A percentile compares a stretch with the other conserved stretches of the same genome.
phyloP scores from a whole-genome alignment of 1,284 basidiomycete genomes.

The Fomes fomentarius region DNA sequence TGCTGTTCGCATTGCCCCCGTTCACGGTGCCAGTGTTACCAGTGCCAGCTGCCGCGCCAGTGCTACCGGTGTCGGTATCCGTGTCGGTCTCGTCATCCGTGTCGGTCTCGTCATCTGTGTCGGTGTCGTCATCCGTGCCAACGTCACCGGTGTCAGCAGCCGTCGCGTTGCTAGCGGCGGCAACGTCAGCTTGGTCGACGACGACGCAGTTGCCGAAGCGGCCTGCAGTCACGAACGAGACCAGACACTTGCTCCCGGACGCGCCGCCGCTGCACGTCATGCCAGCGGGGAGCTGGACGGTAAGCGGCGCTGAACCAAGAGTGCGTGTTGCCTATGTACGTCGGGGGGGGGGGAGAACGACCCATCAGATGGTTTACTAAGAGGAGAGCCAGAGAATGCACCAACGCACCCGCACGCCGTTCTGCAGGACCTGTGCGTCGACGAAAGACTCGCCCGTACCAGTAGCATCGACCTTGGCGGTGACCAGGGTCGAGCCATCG shows the following conservation, averaged over 20 bases:
- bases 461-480: slow-evolving; percentile 38
- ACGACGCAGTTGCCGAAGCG: slow-evolving; percentile 58
- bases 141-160: too few relatives aligned
- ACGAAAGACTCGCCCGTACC: slow-evolving; percentile 42
- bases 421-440: slow-evolving; percentile 38
- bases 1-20: not conserved
- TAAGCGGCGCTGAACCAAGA: slow-evolving; percentile 43
- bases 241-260: slow-evolving; percentile 47
- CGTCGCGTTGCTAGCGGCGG: not conserved
- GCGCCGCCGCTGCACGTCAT: slow-evolving; percentile 53
- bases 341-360: too few relatives aligned
- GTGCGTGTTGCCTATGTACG: slow-evolving; percentile 30
- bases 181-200: slow-evolving; percentile 29
- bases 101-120: too few relatives aligned
- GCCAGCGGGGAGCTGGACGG: slow-evolving; percentile 47
- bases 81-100: too few relatives aligned
- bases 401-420: slow-evolving; percentile 39
- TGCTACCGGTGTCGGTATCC: too few relatives aligned
- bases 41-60: too few relatives aligned
- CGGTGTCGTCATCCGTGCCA: too few relatives aligned
- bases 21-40: not conserved
- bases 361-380: too few relatives aligned
- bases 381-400: not conserved
- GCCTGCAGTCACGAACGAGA: slow-evolving; percentile 46
- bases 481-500: slow-evolving; percentile 55